Percentiles rank a stretch among this genome's conserved stretches.
These are phyloP conservation scores for Candida insectalens DNA, from an alignment of 805 yeast genomes.

Conservation along the genomic window DNA sequence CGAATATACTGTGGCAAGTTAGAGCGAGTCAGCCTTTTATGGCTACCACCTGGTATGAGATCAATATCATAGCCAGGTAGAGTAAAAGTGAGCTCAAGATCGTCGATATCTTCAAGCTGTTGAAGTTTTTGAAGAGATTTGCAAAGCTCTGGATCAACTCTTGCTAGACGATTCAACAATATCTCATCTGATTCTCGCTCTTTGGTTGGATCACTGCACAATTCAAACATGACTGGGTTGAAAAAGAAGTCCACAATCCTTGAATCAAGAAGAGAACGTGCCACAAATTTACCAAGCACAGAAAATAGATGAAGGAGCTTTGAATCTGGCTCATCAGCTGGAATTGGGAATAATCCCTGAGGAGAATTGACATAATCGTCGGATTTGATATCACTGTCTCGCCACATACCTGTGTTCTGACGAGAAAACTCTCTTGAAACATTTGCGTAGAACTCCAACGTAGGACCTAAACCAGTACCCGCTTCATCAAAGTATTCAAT, in stretches of 20 bases:
- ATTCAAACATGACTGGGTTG: conserved; percentile 58
- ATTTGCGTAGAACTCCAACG: conserved; percentile 80
- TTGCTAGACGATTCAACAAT: conserved; percentile 28
- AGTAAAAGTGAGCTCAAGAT: conserved; percentile 53
- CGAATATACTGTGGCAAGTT: conserved; percentile 54
- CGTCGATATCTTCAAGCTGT: too few species aligned
- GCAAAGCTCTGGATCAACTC: conserved; percentile 51
- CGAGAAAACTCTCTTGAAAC: conserved; percentile 69
- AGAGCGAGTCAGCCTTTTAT: conserved; percentile 33
- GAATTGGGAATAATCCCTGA: conserved; percentile 68
- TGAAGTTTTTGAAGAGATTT: conserved; percentile 45
- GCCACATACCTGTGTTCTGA: conserved; percentile 59
- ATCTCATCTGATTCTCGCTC: conserved; percentile 4
- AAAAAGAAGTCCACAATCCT: conserved; percentile 78
- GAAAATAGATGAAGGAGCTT: conserved; percentile 45
- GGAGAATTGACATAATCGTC: conserved; percentile 27
- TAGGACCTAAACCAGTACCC: conserved; percentile 97
- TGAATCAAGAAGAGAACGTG: conserved; percentile 81
- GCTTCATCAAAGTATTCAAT: conserved; percentile 84
- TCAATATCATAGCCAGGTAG: conserved; percentile 70
- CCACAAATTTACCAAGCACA: conserved; percentile 73
- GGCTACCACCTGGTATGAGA: conserved; percentile 46
- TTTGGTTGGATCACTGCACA: conserved; percentile 29
- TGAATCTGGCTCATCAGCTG: conserved; percentile 30
- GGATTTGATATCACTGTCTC: conserved; percentile 22